Conservation (phyloP, 2,329 filamentous ascomycete species). For the Fusarium avenaceum region DNA sequence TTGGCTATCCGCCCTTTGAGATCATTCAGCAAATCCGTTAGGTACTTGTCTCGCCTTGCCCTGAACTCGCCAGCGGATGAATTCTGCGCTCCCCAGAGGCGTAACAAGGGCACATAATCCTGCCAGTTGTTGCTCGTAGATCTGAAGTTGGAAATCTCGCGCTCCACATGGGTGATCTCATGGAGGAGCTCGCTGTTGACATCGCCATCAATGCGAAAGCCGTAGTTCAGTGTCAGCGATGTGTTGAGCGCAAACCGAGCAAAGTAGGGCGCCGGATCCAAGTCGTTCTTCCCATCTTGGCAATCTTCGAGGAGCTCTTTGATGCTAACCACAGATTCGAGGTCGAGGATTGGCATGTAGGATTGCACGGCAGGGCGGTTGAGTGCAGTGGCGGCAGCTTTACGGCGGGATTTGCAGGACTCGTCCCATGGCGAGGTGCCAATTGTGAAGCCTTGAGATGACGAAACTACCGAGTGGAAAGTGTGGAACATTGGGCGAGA, state of each 20-base stretch:
- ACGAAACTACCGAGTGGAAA: slow-evolving; percentile 83
- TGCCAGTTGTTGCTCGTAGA: slow-evolving; percentile 88
- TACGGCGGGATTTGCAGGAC: slow-evolving; percentile 80
- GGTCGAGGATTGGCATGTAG: slow-evolving; percentile 86
- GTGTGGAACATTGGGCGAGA: slow-evolving; percentile 84
- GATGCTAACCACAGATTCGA: slow-evolving; percentile 79
- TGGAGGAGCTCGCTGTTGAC: slow-evolving; percentile 75
- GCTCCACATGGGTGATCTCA: slow-evolving; percentile 82
- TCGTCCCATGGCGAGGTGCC: slow-evolving; percentile 89
- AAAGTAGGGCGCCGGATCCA: slow-evolving; percentile 81
- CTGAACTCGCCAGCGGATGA: slow-evolving; percentile 75
- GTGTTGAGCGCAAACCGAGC: slow-evolving; percentile 83
- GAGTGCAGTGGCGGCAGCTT: slow-evolving; percentile 82
- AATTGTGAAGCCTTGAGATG: slow-evolving; percentile 83
- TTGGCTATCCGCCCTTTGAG: slow-evolving; percentile 57
- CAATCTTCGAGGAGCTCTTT: slow-evolving; percentile 77
- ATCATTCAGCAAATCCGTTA: slow-evolving; percentile 75
- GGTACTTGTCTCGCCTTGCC: slow-evolving; percentile 75
- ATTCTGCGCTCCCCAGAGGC: slow-evolving; percentile 73
- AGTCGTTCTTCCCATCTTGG: slow-evolving; percentile 70
- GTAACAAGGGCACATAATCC: slow-evolving; percentile 83
- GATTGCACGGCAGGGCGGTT: slow-evolving; percentile 81
- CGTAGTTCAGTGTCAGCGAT: slow-evolving; percentile 83
- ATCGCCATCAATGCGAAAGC: slow-evolving; percentile 79
- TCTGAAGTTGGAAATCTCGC: slow-evolving; percentile 80